These are phyloP conservation scores for Kodamaea sagamina DNA, from an alignment of 805 yeast species.

Conservation along the genomic window DNA sequence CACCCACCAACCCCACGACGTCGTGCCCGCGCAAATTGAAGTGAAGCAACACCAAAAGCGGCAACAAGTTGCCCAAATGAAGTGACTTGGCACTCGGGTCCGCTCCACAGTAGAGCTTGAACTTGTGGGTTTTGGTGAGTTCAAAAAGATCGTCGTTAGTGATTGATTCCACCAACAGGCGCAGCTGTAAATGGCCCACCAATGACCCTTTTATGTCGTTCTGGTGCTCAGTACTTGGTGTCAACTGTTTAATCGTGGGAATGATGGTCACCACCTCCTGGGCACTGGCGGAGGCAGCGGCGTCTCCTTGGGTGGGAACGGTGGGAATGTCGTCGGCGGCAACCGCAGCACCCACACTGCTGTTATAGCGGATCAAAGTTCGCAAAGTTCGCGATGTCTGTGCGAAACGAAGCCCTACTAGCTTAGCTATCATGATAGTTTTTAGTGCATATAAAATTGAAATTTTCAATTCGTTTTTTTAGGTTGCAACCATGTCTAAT, in stretches of 20 bases:
- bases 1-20: slow-evolving; percentile 84
- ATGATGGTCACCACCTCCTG: slow-evolving; percentile 27
- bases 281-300: slow-evolving; percentile 10
- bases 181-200: slow-evolving; percentile 37
- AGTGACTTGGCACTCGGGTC: slow-evolving; percentile 92
- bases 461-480: not conserved
- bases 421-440: not conserved
- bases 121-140: slow-evolving; percentile 33
- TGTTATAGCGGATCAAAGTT: not conserved
- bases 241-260: slow-evolving; percentile 35
- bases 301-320: slow-evolving; percentile 9
- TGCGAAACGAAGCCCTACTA: no score
- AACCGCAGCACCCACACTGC: not conserved
- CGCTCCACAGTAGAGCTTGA: slow-evolving; percentile 87
- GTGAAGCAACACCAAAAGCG: slow-evolving; percentile 81
- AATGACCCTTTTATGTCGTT: slow-evolving; percentile 32
- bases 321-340: slow-evolving; percentile 2
- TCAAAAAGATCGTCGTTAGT: slow-evolving; percentile 40
- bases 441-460: not conserved
- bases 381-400: not conserved
- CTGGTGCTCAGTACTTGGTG: slow-evolving; percentile 20
- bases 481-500: slow-evolving; percentile 15
- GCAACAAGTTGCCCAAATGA: slow-evolving; percentile 89
- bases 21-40: slow-evolving; percentile 83
- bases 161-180: slow-evolving; percentile 40